Evolutionary conservation across 257 asterid species (phyloP), one percentile per base, ranked within the genome.

Genomic region (Scutellaria baicalensis): DNA sequence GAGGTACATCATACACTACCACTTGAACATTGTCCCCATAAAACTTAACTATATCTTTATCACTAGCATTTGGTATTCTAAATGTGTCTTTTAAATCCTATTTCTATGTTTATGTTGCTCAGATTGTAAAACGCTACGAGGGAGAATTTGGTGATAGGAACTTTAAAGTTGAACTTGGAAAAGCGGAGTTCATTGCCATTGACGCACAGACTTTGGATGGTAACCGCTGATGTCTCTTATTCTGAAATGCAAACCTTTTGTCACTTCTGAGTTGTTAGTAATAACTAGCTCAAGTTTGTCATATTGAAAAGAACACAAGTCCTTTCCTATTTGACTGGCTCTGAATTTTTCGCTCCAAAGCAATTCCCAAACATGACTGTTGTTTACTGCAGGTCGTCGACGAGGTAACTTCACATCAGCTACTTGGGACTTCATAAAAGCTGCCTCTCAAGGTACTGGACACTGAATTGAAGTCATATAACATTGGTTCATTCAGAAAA

Each of bases 161-260:
- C 89, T 88, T 81, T 65, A 85, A 72, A 59, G 80, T 91, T 68
- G 81, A 82, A 9, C 68, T 89, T 47, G 99, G 99, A 78, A 82
- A 82, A 44, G 90, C 87, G 74, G 92, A 91, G 66, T 89, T 94
- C 84, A 71, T 94, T 68, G 90, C 84, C 40, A 57, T 91, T 35
- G 99, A 94, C 54, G 86, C 99, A 4, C 97, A 91, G 76, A 81
- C 97, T 45, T 69, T 91, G 79, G 99, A 94, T 75, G 99, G 99
- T 94, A 87, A 81, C 17, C 3, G 43, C 33, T 61, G 9, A 10
- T 36, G 18, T 52, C 44, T 63, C 54, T 18, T 27, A 8, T 52
- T 18, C 58, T 51, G 21, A 8, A 52, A 6, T 67, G 58, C 54
- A 38, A 67, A 38, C 21, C 16, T 57, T n/a, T 35, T 17, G 6